Evolutionary conservation across 495 filamentous ascomycete species (phyloP).

Genomic region (Cercophora scortea): DNA sequence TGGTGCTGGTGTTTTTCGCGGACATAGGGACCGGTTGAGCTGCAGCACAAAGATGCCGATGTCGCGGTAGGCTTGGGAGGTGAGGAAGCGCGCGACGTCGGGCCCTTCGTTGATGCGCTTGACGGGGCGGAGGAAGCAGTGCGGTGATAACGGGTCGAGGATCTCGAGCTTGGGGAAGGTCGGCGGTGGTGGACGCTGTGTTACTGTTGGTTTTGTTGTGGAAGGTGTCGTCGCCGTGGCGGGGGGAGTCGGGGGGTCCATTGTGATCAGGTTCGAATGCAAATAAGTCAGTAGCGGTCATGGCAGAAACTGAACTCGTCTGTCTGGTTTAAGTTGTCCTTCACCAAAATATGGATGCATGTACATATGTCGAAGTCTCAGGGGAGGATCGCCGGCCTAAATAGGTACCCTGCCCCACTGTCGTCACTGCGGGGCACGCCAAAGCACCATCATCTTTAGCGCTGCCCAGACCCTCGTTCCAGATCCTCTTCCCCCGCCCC

Average conservation of each 20-base stretch:
- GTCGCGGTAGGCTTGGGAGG: slow-evolving; percentile 73
- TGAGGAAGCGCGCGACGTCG: slow-evolving; percentile 70
- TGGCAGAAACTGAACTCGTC: background rate
- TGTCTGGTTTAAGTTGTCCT: no score
- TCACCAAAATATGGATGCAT: no score
- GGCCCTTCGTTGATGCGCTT: slow-evolving; percentile 78
- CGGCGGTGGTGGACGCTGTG: background rate
- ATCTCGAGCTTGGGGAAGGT: slow-evolving; percentile 23
- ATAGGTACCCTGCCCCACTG: slow-evolving; percentile 2
- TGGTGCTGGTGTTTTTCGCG: slow-evolving; percentile 36
- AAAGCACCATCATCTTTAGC: background rate
- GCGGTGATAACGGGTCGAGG: slow-evolving; percentile 23
- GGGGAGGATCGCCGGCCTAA: background rate
- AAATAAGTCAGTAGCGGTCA: no score
- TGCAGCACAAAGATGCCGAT: slow-evolving; percentile 82
- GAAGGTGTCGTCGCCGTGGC: background rate
- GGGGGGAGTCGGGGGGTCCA: slow-evolving; percentile 4
- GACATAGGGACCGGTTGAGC: slow-evolving; percentile 82
- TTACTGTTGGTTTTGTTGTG: no score
- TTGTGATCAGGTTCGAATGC: background rate
- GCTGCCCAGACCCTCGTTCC: background rate
- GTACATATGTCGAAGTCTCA: no score
- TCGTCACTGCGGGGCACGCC: slow-evolving; percentile 11
- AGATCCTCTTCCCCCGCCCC: slow-evolving; percentile 11
- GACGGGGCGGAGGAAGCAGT: slow-evolving; percentile 44